Base-by-base conservation (phyloP, 106 monocot genomes). In the Narthecium ossifragum region DNA sequence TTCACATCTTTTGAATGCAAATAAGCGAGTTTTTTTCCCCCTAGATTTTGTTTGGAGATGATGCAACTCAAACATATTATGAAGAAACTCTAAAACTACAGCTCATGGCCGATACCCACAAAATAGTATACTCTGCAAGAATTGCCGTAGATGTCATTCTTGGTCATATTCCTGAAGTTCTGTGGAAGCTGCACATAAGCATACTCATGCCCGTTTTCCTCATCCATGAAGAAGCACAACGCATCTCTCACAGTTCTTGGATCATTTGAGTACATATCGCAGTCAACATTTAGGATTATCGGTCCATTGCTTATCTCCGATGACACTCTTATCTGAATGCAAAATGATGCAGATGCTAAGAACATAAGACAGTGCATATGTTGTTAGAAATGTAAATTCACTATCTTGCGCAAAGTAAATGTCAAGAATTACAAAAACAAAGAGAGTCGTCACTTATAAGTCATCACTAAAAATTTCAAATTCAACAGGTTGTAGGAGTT, bases 251-350 rank as follows among this genome's bases (percentile, higher is more conserved):
- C 55, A 0, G 76, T 62, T 56, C 65, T 49, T 6, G 78, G 60
- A 28, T 73, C 71, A 62, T 82, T 90, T 0, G 85, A 78, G 70
- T 73, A 81, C 89, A 90, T 90, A 53, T 90, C 89, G 25, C 89
- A 90, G 40, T 90, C 85, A 15, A 85, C 63, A 51, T 72, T 90
- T 50, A 90, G 77, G 34, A 85, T 75, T 51, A 85, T 39, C 7
- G 57, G 58, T 1, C 84, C 84, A 55, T 85, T 78, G 69, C 89
- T 89, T 58, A 89, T 85, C 75, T 69, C 84, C 0, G 68, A 77
- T 30, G 89, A 89, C 6, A 80, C 80, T 46, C 89, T 77, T 38
- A 89, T 61, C 89, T 89, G 68, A 34, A 23, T n/a, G n/a, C n/a
- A n/a, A n/a, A n/a, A n/a, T n/a, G n/a, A n/a, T n/a, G n/a, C n/a